Evolutionary conservation across 129 eudicot genomes (phyloP).

Genomic region (Daucus carota): DH1_v3.0 NC_030386.2:18461001-18461500

Average conservation of each 20-base stretch:
- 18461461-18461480: neutral
- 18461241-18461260: neutral
- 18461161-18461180: neutral
- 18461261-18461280: neutral
- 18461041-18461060: neutral
- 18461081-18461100: neutral
- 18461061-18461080: neutral
- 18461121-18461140: neutral
- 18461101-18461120: neutral
- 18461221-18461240: neutral
- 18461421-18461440: neutral
- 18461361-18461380: neutral
- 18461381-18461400: neutral
- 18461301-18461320: neutral
- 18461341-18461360: neutral
- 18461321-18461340: neutral
- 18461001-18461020: conserved; percentile 62
- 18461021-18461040: neutral
- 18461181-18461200: neutral
- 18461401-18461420: neutral
- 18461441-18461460: neutral
- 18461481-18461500: neutral
- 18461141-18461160: neutral
- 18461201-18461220: neutral
- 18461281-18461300: neutral